Base-by-base conservation (phyloP, 1,139 yeast genomes). In the Spathaspora sp. region DNA sequence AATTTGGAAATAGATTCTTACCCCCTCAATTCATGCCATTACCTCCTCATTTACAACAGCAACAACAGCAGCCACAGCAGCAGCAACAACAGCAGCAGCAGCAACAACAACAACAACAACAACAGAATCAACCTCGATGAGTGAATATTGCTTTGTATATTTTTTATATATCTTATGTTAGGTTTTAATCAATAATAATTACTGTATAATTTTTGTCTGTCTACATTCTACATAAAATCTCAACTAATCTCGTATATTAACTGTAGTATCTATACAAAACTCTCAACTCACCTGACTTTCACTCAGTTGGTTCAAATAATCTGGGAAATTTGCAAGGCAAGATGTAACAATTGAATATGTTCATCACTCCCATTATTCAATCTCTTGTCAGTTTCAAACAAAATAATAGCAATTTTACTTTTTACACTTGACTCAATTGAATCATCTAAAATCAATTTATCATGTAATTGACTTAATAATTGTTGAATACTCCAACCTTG, bases 401-500 rank as follows among this genome's bases (percentile, higher is more conserved):
- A 67, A 3, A 81, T 65, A 61, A 73, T 67, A 0, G 96, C 77
- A 11, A 89, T 79, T 40, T 68, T 59, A 57, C 82, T 88, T 61
- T 93, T 93, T 48, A 81, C 80, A 2, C 60, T 55, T 1, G 86
- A 74, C 15, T 72, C 64, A 42, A 84, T 67, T 1, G 69, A 54
- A 52, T 83, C 88, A 56, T 81, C 83, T 44, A 80, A 64, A 20
- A 91, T 73, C 47, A 88, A 74, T 48, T 65, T 69, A 54, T 90
- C 95, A 59, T 93, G 99, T 33, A 93, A 61, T 61, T 93, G 97
- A 51, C 80, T 80, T 3, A 90, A 66, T 13, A 93, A 72, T 50
- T 90, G 91, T 17, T 86, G 80, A 1, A 89, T 96, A 58, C 95
- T 86, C 86, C 93, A 93, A 1, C 99, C 99, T 49, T 83, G 82